phyloP scores from a whole-genome alignment of 768 basidiomycete species.

The Amylocystis lapponica region DNA sequence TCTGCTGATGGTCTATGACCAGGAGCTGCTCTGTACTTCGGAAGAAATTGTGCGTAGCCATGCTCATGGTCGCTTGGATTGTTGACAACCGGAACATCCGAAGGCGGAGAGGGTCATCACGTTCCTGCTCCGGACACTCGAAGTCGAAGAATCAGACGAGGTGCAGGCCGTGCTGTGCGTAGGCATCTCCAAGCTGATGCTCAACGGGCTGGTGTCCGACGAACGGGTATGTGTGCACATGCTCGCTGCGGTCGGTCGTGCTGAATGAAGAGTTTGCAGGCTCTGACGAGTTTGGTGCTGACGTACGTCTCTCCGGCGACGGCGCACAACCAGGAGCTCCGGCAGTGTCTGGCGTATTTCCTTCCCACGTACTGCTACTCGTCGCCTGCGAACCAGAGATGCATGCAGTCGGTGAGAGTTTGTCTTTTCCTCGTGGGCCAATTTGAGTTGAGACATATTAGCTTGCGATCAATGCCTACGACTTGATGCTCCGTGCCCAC shows the following conservation, averaged over 20 bases:
- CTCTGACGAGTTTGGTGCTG: slow-evolving; percentile 40
- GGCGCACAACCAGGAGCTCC: slow-evolving; percentile 70
- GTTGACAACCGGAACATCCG: background rate
- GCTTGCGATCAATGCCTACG: slow-evolving; percentile 24
- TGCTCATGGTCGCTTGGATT: background rate
- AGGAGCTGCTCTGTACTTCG: slow-evolving; percentile 24
- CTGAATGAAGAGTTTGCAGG: background rate
- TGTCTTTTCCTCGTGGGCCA: background rate
- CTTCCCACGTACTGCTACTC: slow-evolving; percentile 84
- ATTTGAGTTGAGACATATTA: background rate
- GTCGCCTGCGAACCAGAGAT: slow-evolving; percentile 62
- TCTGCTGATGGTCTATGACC: slow-evolving; percentile 43
- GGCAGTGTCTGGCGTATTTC: slow-evolving; percentile 85
- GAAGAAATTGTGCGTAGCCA: slow-evolving; percentile 8
- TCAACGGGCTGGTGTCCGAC: slow-evolving; percentile 42
- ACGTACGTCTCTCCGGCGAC: slow-evolving; percentile 81
- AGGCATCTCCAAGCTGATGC: slow-evolving; percentile 46
- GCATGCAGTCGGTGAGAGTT: slow-evolving; percentile 47
- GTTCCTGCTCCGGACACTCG: slow-evolving; percentile 36
- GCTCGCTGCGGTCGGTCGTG: background rate
- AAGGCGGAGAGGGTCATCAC: slow-evolving; percentile 32
- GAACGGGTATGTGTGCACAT: slow-evolving; percentile 27
- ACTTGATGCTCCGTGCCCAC: slow-evolving; percentile 24
- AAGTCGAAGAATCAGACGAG: slow-evolving; percentile 33
- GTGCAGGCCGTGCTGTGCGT: slow-evolving; percentile 41